A percentile compares a stretch with the other conserved stretches of the same genome.
phyloP scores from a whole-genome alignment of 176 grass and related monocot genomes.

The Rhipidocladum racemiflorum region DNA sequence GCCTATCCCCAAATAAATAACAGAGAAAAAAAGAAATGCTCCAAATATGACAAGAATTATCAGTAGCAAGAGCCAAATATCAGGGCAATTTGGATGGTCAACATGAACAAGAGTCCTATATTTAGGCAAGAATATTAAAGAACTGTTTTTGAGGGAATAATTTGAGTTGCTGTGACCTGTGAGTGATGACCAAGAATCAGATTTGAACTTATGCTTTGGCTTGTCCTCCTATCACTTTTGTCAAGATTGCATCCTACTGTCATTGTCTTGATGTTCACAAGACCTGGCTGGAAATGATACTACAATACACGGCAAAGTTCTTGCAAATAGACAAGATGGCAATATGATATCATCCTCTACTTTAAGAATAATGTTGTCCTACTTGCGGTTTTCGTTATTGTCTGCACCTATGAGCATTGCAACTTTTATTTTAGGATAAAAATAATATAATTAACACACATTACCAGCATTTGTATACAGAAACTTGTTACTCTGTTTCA shows the following conservation, averaged over 20 bases:
- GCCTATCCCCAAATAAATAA: conserved; percentile 25
- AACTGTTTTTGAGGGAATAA: conserved; percentile 31
- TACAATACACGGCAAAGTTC: conserved; percentile 6
- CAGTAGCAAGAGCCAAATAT: conserved; percentile 11
- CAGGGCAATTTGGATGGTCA: conserved; percentile 33
- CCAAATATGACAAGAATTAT: conserved; percentile 31
- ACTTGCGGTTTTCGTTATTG: neutral
- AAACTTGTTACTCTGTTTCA: neutral
- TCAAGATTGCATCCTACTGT: conserved; percentile 48
- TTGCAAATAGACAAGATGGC: conserved; percentile 17
- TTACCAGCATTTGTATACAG: neutral
- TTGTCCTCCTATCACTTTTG: neutral
- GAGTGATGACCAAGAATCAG: conserved; percentile 27
- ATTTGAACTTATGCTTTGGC: conserved; percentile 16
- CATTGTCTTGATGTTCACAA: conserved; percentile 32
- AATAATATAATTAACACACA: neutral
- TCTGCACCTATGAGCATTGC: neutral
- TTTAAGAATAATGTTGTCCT: neutral
- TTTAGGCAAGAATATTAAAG: conserved; percentile 51
- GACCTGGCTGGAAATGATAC: conserved; percentile 9
- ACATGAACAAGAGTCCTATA: conserved; percentile 59
- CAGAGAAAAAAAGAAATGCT: neutral
- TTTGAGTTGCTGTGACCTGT: conserved; percentile 34
- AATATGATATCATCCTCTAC: conserved; percentile 7
- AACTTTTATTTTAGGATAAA: neutral